Percentiles rank a stretch among this genome's conserved stretches.
Evolutionary conservation across 1,284 basidiomycete species (phyloP).

Genomic region (Puccinia coronata): DNA sequence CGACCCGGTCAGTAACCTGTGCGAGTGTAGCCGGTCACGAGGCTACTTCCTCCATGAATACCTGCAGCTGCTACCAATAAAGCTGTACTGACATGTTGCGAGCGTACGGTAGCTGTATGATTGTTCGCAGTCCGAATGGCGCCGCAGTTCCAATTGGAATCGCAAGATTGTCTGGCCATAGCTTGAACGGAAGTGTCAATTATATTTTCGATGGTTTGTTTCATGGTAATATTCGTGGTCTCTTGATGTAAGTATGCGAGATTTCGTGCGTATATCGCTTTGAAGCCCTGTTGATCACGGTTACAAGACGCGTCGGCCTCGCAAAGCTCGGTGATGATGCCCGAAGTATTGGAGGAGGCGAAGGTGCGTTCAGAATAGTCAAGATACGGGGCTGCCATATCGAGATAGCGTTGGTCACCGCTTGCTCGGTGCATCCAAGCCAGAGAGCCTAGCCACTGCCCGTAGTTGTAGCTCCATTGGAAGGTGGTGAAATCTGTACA

Average conservation of each 20-base stretch:
- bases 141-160: conserved; percentile 39
- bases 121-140: conserved; percentile 40
- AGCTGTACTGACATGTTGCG: conserved; percentile 47
- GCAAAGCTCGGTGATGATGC: conserved; percentile 45
- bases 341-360: conserved; percentile 27
- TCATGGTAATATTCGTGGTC: conserved; percentile 12
- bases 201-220: conserved; percentile 23
- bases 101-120: conserved; percentile 28
- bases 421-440: conserved; percentile 47
- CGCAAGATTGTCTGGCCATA: conserved; percentile 37
- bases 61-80: conserved; percentile 45
- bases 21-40: too few species aligned
- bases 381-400: conserved; percentile 23
- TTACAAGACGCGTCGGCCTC: conserved; percentile 34
- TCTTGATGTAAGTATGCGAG: conserved; percentile 43
- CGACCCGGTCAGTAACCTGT: too few species aligned
- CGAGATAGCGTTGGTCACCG: conserved; percentile 34
- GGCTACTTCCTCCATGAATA: neutral
- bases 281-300: conserved; percentile 48
- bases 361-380: conserved; percentile 12
- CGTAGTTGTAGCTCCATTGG: conserved; percentile 44
- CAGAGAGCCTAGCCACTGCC: conserved; percentile 37
- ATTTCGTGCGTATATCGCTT: conserved; percentile 47
- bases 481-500: conserved; percentile 23
- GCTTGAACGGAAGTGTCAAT: conserved; percentile 38